Conservation (phyloP, 2,329 filamentous ascomycete genomes). For the Botrytis sinoallii region DNA sequence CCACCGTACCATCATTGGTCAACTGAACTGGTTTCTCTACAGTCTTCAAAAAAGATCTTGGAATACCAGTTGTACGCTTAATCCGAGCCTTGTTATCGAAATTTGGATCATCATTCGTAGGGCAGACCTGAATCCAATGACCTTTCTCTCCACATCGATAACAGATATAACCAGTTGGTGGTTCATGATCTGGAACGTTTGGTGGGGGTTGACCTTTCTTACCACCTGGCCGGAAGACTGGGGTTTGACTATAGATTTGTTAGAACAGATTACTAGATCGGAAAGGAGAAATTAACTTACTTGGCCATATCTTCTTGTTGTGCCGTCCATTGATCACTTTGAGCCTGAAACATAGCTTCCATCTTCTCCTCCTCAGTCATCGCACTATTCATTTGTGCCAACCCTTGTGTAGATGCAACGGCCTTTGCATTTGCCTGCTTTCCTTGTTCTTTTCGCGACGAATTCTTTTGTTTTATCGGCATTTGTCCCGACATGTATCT, state of each 20-base stretch:
- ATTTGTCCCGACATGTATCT: slow-evolving; percentile 96
- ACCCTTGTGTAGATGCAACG: slow-evolving; percentile 51
- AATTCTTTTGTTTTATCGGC: slow-evolving; percentile 82
- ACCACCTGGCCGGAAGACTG: slow-evolving; percentile 56
- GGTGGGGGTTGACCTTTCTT: slow-evolving; percentile 49
- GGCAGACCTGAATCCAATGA: slow-evolving; percentile 98
- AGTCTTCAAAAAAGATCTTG: slow-evolving; percentile 90
- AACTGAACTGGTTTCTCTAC: slow-evolving; percentile 85
- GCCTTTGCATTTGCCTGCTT: slow-evolving; percentile 57
- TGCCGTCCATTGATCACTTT: slow-evolving; percentile 87
- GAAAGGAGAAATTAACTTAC: slow-evolving; percentile 46
- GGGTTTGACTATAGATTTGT: slow-evolving; percentile 51
- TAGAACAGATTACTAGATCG: slow-evolving; percentile 39
- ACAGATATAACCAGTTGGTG: slow-evolving; percentile 91
- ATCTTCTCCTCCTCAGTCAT: slow-evolving; percentile 94
- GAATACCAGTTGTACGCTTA: slow-evolving; percentile 95
- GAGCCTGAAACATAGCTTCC: slow-evolving; percentile 85
- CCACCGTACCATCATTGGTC: slow-evolving; percentile 69
- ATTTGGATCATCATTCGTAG: slow-evolving; percentile 96
- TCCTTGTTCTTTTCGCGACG: slow-evolving; percentile 62
- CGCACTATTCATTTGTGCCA: slow-evolving; percentile 67
- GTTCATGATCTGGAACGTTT: slow-evolving; percentile 87
- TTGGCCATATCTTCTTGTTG: slow-evolving; percentile 92
- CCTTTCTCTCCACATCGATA: slow-evolving; percentile 96
- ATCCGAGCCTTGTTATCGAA: slow-evolving; percentile 92